Percentiles rank a stretch among this genome's conserved stretches.
phyloP scores from a whole-genome alignment of 768 basidiomycete species.

The Pholiota molesta region DNA sequence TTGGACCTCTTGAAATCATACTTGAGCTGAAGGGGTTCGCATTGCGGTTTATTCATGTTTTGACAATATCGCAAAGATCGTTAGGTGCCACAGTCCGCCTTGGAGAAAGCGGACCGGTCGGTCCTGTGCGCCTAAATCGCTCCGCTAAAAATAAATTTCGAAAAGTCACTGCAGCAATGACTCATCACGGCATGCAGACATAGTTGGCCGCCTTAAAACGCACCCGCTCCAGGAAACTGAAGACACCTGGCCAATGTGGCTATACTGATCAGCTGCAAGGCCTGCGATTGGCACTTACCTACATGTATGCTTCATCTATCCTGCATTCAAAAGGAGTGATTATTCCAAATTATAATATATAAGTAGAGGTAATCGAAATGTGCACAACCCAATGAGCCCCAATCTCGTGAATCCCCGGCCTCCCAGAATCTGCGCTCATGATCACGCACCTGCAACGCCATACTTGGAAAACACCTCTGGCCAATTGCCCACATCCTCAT shows the following conservation, averaged over 20 bases:
- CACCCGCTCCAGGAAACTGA: not conserved
- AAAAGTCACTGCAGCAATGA: not conserved
- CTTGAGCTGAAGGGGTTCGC: not conserved
- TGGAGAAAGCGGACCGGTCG: not conserved
- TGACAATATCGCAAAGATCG: no score
- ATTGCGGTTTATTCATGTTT: not conserved
- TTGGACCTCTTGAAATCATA: no score
- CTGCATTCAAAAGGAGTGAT: no score
- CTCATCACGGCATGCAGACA: not conserved
- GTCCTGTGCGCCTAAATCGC: conserved; percentile 12
- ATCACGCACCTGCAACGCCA: conserved; percentile 46
- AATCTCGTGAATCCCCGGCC: not conserved
- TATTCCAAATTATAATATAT: not conserved
- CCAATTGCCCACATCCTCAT: conserved; percentile 75
- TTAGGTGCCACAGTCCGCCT: not conserved
- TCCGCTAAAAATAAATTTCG: conserved; percentile 1
- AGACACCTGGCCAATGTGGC: not conserved
- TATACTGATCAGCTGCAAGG: not conserved
- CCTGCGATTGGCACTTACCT: not conserved
- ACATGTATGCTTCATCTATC: no score
- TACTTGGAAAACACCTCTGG: conserved; percentile 67
- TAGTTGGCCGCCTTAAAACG: no score
- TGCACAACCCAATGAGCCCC: no score
- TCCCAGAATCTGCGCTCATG: not conserved
- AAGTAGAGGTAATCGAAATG: not conserved